Evolutionary conservation across 139 green algal genomes (phyloP), one percentile per base, ranked within the genome.

Genomic region (Tetraselmis striata): DNA sequence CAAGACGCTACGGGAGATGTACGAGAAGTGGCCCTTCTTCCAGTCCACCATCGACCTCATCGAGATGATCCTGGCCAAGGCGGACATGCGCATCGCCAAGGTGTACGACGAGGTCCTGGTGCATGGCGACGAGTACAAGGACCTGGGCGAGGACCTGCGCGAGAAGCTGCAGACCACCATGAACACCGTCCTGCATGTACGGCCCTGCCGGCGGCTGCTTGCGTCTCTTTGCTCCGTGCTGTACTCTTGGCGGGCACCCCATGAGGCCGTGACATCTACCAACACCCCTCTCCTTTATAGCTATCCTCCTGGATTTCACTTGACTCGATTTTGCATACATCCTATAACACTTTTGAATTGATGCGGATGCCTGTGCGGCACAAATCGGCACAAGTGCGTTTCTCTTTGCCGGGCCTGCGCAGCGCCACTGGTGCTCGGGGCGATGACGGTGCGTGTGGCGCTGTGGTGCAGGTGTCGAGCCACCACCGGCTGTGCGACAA

Each of bases 21-120:
- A 98, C 91, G 75, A 84, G 28, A 88, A 97, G 83, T 99, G 97
- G 97, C 96, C 94, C 26, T 99, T 99, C 88, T 99, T 99, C 90
- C 90, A 93, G 23, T 93, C 95, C 76, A 98, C 92, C 1, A 89
- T 99, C n/a, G 97, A 99, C 85, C 93, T 99, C 82, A 92, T 99
- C 32, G 97, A 99, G 89, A 99, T 99, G 96, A 95, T 98, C 80
- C 92, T 99, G 74, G 96, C 96, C 87, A 99, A 99, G 92, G 91
- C 90, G 0, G 95, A 98, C 85, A 90, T 92, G 28, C 87, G 91
- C 81, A 95, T 98, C 75, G 90, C 93, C 0, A 84, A 85, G n/a
- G 86, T 96, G 27, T 95, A 95, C 77, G 87, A 91, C 81, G 5
- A 75, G 1, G 31, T 82, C 29, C 81, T 92, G 82, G 88, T 91